phyloP scores from a whole-genome alignment of 2,329 filamentous ascomycete genomes.

The Colletotrichum graminicola region DNA sequence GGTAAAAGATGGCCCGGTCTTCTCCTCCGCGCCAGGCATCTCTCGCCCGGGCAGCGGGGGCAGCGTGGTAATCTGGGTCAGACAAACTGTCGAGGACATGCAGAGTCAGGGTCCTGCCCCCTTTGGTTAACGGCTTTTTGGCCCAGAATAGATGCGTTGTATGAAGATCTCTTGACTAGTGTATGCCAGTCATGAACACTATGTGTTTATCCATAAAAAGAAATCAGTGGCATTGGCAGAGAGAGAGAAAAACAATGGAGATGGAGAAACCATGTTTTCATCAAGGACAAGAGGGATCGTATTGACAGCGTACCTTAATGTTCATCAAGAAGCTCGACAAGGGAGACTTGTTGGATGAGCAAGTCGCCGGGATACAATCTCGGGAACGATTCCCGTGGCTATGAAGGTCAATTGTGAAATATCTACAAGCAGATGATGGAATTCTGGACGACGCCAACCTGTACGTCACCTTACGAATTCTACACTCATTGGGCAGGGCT shows the following conservation, averaged over 20 bases:
- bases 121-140: slow-evolving; percentile 13
- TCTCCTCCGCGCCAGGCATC: slow-evolving; percentile 29
- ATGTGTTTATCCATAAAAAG: background rate
- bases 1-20: slow-evolving; percentile 11
- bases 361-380: slow-evolving; percentile 11
- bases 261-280: slow-evolving; percentile 24
- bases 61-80: background rate
- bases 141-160: slow-evolving; percentile 5
- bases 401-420: background rate
- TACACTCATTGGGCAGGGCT: slow-evolving; percentile 5
- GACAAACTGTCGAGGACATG: slow-evolving; percentile 27
- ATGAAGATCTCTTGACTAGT: slow-evolving; percentile 27
- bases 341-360: slow-evolving; percentile 12
- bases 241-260: background rate
- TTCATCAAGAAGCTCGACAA: slow-evolving; percentile 6
- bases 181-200: background rate
- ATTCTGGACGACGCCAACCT: background rate
- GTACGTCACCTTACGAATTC: slow-evolving; percentile 19
- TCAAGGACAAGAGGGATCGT: too few species aligned
- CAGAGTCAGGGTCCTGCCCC: slow-evolving; percentile 35
- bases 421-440: background rate
- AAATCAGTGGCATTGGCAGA: slow-evolving; percentile 2
- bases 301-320: too few species aligned
- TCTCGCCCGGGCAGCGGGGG: slow-evolving; percentile 27
- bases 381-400: background rate